Base-by-base conservation (phyloP, 2,329 filamentous ascomycete genomes). In the Penicillium sp. region DNA sequence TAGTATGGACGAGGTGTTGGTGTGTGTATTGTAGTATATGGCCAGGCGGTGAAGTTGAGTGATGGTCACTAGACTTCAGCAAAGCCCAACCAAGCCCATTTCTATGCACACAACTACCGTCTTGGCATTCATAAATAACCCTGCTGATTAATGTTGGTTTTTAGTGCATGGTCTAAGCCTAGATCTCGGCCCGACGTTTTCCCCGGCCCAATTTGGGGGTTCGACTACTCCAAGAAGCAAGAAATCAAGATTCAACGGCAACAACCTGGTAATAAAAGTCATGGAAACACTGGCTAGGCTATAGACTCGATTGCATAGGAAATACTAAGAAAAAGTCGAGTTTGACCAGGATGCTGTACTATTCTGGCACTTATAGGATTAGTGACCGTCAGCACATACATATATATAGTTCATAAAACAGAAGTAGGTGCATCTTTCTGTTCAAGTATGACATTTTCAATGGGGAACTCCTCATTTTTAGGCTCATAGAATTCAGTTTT, bases 181-280 rank as follows among this genome's bases (percentile, higher is more conserved):
- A 40, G 22, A 48, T 29, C 21, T n/a, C 36, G 46, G 46, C 46
- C 46, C 36, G 46, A 48, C 34, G n/a, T 48, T 48, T 40, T 40
- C 34, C 46, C 24, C 9, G 43, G 46, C 34, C 14, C 10, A 39
- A 48, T 40, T 14, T 5, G 46, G n/a, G 36, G 32, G n/a, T 29
- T 47, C 22, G 24, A 47, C n/a, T 48, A 40, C 46, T 40, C 46
- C 46, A 39, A 48, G 36, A 40, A 48, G 22, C 46, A 48, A 40
- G 46, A 40, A 40, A 40, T 48, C 46, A 48, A 48, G 1, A 40
- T 29, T 29, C 46, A 48, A 48, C n/a, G 22, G 46, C 46, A 40
- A 48, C 14, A 9, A 40, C 22, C 34, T 31, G 22, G 46, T 40
- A 31, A 40, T 48, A 40, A 48, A 48, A 31, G 34, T 31, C 36